Percentiles rank a stretch among this genome's conserved stretches.
Evolutionary conservation across 352 stramenopile species (phyloP).

Genomic region (Phytophthora fragariae): DNA sequence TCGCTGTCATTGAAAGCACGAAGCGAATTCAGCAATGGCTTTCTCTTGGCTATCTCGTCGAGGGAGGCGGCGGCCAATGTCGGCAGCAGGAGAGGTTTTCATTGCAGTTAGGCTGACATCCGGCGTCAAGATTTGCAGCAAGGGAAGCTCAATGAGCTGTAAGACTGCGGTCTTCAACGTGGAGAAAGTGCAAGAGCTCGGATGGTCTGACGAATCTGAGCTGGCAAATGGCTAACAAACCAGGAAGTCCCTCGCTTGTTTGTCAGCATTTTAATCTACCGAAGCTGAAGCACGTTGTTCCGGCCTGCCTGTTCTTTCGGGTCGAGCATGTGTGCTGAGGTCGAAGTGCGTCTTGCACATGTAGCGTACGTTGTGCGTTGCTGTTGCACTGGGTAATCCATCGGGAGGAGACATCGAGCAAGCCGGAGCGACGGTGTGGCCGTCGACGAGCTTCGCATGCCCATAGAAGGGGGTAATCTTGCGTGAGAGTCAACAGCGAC

Average conservation of each 20-base stretch:
- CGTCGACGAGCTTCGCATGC: conserved; percentile 24
- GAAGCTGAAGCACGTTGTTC: conserved; percentile 33
- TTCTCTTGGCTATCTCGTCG: not conserved
- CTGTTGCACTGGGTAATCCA: not conserved
- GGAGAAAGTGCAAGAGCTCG: conserved; percentile 7
- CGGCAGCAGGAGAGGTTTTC: not conserved
- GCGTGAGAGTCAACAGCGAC: conserved; percentile 1
- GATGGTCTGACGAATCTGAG: not conserved
- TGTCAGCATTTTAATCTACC: not conserved
- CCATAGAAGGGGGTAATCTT: conserved; percentile 33
- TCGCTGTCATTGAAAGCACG: not conserved
- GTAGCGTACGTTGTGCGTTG: not conserved
- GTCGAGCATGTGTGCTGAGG: not conserved
- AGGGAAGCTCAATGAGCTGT: not conserved
- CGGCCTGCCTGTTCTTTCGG: conserved; percentile 12
- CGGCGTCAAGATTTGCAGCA: conserved; percentile 29
- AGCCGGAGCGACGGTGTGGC: conserved; percentile 24
- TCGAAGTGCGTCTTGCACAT: not conserved
- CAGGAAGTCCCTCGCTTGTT: too few species aligned
- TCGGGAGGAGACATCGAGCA: conserved; percentile 10
- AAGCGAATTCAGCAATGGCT: conserved; percentile 11
- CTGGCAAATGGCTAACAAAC: not conserved
- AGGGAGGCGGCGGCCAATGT: not conserved
- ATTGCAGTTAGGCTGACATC: not conserved
- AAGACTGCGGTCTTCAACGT: conserved; percentile 14